These are phyloP conservation scores for Musa beccarii DNA, from an alignment of 176 grass and related monocot species.

Conservation along the genomic window DNA sequence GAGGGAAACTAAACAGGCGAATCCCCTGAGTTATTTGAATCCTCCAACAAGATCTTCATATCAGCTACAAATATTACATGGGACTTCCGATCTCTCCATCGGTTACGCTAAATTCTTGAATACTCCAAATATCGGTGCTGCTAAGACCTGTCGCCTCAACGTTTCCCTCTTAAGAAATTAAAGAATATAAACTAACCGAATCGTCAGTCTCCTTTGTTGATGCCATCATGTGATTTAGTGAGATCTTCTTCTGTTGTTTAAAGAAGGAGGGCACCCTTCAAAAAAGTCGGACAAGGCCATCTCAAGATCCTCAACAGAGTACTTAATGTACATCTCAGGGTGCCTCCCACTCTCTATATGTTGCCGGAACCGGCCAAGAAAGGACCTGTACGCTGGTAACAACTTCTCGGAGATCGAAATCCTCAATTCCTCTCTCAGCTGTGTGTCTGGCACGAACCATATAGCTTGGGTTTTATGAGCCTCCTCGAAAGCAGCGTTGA, in stretches of 20 bases:
- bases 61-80: slow-evolving; percentile 6
- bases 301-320: slow-evolving; percentile 50
- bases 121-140: neutral
- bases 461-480: slow-evolving; percentile 53
- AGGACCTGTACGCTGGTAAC: slow-evolving; percentile 80
- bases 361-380: slow-evolving; percentile 74
- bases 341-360: slow-evolving; percentile 83
- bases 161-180: slow-evolving; percentile 2
- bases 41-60: slow-evolving; percentile 1
- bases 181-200: neutral
- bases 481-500: slow-evolving; percentile 80
- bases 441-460: slow-evolving; percentile 77
- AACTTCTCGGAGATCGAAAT: slow-evolving; percentile 80
- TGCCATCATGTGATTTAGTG: neutral
- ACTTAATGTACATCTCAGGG: slow-evolving; percentile 83
- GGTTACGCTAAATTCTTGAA: neutral
- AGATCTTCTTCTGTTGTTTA: slow-evolving; percentile 11
- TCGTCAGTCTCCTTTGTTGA: neutral
- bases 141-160: neutral
- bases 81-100: neutral
- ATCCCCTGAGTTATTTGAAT: neutral
- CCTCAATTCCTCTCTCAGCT: slow-evolving; percentile 82
- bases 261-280: slow-evolving; percentile 6
- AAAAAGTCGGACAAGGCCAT: slow-evolving; percentile 15
- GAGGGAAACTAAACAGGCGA: neutral